A percentile compares a stretch with the other conserved stretches of the same genome.
phyloP scores from a whole-genome alignment of 257 asterid genomes.

The Gynochthodes officinalis region DNA sequence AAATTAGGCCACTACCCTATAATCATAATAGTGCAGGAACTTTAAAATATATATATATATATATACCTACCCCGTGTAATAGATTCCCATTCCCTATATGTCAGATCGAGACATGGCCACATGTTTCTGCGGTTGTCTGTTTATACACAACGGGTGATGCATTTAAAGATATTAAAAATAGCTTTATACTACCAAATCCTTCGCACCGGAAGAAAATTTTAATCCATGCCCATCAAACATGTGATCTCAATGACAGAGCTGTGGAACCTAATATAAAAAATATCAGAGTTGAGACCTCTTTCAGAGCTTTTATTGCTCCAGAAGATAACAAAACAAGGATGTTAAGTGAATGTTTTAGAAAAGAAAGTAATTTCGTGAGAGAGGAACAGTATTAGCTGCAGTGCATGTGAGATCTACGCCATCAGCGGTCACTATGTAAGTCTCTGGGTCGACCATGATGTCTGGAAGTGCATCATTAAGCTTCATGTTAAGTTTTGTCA shows the following conservation, averaged over 20 bases:
- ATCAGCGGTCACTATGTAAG: slow-evolving; percentile 77
- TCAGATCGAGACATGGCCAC: not conserved
- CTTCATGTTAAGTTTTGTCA: slow-evolving; percentile 88
- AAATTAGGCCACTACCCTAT: no score
- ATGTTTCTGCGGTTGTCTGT: not conserved
- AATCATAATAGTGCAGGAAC: no score
- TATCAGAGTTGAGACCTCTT: not conserved
- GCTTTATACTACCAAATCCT: not conserved
- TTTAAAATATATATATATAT: no score
- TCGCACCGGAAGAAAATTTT: not conserved
- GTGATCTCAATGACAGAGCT: not conserved
- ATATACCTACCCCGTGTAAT: no score
- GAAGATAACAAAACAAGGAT: not conserved
- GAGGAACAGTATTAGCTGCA: slow-evolving; percentile 70
- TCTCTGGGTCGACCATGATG: slow-evolving; percentile 81
- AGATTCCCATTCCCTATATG: not conserved
- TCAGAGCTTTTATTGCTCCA: not conserved
- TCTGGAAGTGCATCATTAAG: slow-evolving; percentile 78
- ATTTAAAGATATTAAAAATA: not conserved
- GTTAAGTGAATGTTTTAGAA: slow-evolving; percentile 32
- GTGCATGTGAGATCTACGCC: slow-evolving; percentile 63
- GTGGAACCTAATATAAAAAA: not conserved
- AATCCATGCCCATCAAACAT: not conserved
- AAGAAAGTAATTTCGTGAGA: slow-evolving; percentile 80
- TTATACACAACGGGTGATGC: not conserved